Conservation (phyloP, 192 early-diverging fungal species). For the Coemansia sp. region DNA sequence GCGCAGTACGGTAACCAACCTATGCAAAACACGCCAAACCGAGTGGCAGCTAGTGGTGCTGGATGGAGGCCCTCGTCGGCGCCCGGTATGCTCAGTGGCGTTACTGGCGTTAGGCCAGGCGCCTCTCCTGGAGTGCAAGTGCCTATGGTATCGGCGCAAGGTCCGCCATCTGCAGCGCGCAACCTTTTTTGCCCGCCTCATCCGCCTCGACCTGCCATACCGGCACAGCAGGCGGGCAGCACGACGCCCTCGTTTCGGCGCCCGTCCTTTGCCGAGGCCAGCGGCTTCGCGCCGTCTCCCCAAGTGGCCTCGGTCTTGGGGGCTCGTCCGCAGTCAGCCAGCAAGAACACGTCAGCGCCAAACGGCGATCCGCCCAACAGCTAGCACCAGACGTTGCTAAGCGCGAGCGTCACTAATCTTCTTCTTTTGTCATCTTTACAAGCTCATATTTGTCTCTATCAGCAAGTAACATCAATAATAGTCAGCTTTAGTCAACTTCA, state of each 20-base stretch:
- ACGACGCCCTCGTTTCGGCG: constrained; percentile 9
- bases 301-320: background rate
- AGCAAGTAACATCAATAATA: background rate
- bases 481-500: background rate
- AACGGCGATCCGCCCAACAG: background rate
- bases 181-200: constrained; percentile 26
- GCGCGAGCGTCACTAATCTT: background rate
- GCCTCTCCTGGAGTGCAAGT: background rate
- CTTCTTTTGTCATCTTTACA: background rate
- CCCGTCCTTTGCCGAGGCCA: constrained; percentile 41
- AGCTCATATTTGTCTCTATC: background rate
- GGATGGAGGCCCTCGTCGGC: background rate
- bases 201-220: background rate
- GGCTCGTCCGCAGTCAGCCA: background rate
- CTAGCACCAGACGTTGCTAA: background rate
- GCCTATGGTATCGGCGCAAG: background rate
- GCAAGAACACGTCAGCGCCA: background rate
- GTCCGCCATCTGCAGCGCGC: constrained; percentile 11
- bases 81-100: background rate
- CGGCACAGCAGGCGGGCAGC: background rate
- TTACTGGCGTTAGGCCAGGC: background rate
- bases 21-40: constrained; percentile 11
- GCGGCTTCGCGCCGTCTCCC: constrained; percentile 29
- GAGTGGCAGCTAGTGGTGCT: background rate
- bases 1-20: constrained; percentile 6